phyloP scores from a whole-genome alignment of 2,329 filamentous ascomycete species.

The Gaeumannomyces sp. region DNA sequence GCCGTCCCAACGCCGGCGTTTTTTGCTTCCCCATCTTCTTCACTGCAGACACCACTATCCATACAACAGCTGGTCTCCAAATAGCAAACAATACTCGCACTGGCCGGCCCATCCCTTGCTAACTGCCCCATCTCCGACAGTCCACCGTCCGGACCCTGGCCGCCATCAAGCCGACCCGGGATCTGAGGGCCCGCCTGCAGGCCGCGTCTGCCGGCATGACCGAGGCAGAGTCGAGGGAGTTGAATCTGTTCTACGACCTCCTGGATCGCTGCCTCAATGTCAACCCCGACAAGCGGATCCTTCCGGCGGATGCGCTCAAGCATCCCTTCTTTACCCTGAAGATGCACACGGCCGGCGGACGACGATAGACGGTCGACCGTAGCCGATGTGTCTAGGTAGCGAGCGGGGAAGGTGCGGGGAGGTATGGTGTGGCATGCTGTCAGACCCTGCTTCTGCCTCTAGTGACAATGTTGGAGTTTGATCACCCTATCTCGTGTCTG shows the following conservation, averaged over 20 bases:
- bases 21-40: too few relatives aligned
- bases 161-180: slow-evolving; percentile 69
- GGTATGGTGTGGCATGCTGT: background rate
- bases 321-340: slow-evolving; percentile 74
- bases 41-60: too few relatives aligned
- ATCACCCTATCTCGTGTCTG: background rate
- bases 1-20: too few relatives aligned
- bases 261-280: slow-evolving; percentile 82
- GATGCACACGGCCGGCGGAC: slow-evolving; percentile 16
- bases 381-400: background rate
- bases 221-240: slow-evolving; percentile 67
- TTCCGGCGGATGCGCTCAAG: slow-evolving; percentile 75
- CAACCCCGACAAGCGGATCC: slow-evolving; percentile 89
- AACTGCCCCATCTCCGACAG: slow-evolving; percentile 31
- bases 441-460: background rate
- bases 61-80: background rate
- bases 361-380: background rate
- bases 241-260: slow-evolving; percentile 79
- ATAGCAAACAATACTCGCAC: slow-evolving; percentile 3
- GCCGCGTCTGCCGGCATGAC: slow-evolving; percentile 68
- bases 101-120: background rate
- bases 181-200: slow-evolving; percentile 74
- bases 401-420: background rate
- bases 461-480: background rate
- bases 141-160: slow-evolving; percentile 61